Base-by-base conservation (phyloP, 2,329 filamentous ascomycete species). In the Aspergillus fischeri region DNA sequence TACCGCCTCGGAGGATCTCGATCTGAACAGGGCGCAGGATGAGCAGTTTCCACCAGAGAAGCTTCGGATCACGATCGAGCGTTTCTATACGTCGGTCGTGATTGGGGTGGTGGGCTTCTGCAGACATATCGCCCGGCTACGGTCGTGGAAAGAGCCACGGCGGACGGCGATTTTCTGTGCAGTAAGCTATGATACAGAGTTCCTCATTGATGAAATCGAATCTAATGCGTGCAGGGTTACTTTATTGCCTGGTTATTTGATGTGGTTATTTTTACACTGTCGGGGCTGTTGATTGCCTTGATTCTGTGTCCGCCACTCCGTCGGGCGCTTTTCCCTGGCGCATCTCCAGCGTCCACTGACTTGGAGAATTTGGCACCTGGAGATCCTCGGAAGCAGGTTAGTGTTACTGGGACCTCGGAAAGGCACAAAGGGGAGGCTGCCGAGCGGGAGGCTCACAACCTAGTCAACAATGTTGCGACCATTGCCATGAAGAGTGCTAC, bases 1-100 rank as follows among this genome's bases (percentile, higher is more conserved):
- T 50, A 73, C 83, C 7, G 80, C 83, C 1, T 81, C 88, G 1
- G 89, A 88, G 5, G 84, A 86, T 14, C 77, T 96, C 41, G 91
- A 95, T 70, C 81, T 95, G 57, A 91, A 92, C 64, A 87, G 91
- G 55, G 87, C 90, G 4, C 87, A 92, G 42, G 87, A 93, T 54
- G 90, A 94, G 63, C 88, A 92, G 56, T 94, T 94, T 70, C 90
- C 88, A 0, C 90, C 91, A 0, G 90, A 94, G 67, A 94, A 94
- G 75, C 77, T 95, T 48, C 82, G 91, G 10, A 84, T 87, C 2
- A 91, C 89, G 53, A 70, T 94, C 3, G 91, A 95, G 73, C 81
- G 91, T 14, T 77, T 94, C 10, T 95, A 95, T 70, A 92, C 91
- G 81, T 90, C 88, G 0, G 84, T 95, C 0, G 78, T 88, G 7